Percentiles rank a stretch among this genome's conserved stretches.
Conservation (phyloP, 139 green algal genomes). For the Chlorella sorokiniana region DNA sequence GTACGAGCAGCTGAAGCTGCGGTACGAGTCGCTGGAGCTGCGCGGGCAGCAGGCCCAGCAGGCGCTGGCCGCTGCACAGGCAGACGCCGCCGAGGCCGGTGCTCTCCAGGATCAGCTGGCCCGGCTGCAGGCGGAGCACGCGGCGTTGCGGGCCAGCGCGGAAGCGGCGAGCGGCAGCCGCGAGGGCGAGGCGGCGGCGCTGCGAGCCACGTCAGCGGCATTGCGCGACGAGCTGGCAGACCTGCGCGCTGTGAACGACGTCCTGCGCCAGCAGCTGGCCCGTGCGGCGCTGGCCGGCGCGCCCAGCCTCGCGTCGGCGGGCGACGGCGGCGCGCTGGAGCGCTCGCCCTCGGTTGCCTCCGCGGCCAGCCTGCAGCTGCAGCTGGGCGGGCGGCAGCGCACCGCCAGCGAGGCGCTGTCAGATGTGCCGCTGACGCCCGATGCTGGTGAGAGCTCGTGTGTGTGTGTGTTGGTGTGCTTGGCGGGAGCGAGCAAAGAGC, state of each 20-base stretch:
- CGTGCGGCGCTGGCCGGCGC: background rate
- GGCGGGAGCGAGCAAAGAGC: too few species aligned
- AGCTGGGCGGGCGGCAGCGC: background rate
- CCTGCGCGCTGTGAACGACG: conserved; percentile 14
- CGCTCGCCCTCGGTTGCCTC: background rate
- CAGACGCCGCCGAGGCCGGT: background rate
- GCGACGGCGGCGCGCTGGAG: background rate
- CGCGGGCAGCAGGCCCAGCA: conserved; percentile 22
- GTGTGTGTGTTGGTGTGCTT: background rate
- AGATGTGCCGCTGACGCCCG: background rate
- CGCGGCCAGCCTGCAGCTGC: background rate
- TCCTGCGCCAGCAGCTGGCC: conserved; percentile 9
- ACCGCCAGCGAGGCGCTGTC: background rate
- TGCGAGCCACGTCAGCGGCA: conserved; percentile 23
- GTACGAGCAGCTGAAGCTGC: conserved; percentile 43
- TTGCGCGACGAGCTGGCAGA: conserved; percentile 43
- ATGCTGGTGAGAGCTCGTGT: background rate
- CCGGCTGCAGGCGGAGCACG: conserved; percentile 31
- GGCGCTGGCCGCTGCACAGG: conserved; percentile 6
- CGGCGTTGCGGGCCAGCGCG: background rate
- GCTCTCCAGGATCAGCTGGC: conserved; percentile 8
- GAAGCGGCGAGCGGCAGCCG: conserved; percentile 17
- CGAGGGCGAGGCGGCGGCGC: conserved; percentile 34
- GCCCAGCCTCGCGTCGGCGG: background rate
- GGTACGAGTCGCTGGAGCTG: conserved; percentile 51